These are phyloP conservation scores for Monascus purpureus DNA, from an alignment of 495 filamentous ascomycete species.

Conservation along the genomic window DNA sequence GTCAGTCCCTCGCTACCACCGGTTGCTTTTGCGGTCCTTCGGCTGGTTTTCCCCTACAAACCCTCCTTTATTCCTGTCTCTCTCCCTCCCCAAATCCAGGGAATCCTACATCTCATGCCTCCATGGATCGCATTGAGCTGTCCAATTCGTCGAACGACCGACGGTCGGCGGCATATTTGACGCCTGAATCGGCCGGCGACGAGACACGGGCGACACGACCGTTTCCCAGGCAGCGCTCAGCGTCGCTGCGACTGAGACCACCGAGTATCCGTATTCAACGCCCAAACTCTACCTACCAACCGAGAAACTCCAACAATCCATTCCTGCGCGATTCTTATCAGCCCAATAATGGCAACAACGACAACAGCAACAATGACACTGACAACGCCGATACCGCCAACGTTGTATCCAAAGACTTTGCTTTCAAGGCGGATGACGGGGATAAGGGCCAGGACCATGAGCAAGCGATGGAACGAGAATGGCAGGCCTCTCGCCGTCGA, in stretches of 20 bases:
- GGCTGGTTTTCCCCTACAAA: too few relatives aligned
- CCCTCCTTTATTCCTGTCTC: too few relatives aligned
- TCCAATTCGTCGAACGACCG: constrained; percentile 10
- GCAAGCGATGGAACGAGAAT: constrained; percentile 10
- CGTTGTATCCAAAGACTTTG: not conserved
- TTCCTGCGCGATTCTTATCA: not conserved
- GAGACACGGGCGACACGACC: constrained; percentile 1
- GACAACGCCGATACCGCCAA: not conserved
- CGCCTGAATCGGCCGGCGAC: constrained; percentile 2
- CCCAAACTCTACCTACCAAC: not conserved
- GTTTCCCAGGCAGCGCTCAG: not conserved
- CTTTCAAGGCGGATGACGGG: not conserved
- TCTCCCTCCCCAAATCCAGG: too few relatives aligned
- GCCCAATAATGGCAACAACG: not conserved
- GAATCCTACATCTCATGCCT: not conserved
- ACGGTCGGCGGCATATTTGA: constrained; percentile 2
- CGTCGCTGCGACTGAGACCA: not conserved
- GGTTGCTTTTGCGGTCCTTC: not conserved
- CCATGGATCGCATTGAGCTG: constrained; percentile 33
- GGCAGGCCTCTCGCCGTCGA: constrained; percentile 24
- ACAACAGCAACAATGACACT: not conserved
- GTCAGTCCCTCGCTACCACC: too few relatives aligned
- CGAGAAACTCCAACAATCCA: not conserved
- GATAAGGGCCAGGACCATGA: constrained; percentile 7
- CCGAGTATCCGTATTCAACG: constrained; percentile 1